Conservation (phyloP, 2,329 filamentous ascomycete genomes). For the Pezicula neosporulosa region DNA sequence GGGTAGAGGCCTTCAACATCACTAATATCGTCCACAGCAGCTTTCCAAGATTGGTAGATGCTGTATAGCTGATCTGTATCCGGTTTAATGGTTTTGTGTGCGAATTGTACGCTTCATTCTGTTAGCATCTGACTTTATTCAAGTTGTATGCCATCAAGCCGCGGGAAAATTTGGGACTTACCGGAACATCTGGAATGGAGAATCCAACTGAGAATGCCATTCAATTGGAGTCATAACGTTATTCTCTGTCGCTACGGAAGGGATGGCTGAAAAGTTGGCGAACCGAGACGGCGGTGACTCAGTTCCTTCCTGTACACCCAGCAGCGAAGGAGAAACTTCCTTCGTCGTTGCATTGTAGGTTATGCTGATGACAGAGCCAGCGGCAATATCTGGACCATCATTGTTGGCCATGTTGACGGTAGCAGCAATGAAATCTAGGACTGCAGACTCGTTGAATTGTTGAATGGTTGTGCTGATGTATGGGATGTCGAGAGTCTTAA, state of each 20-base stretch:
- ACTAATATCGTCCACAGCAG: conserved; percentile 26
- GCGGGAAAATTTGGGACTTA: conserved; percentile 12
- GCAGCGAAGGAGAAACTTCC: conserved; percentile 1
- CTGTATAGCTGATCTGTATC: conserved; percentile 26
- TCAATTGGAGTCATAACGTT: conserved; percentile 4
- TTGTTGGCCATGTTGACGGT: conserved; percentile 6
- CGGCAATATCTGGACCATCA: conserved; percentile 5
- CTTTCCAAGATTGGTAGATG: conserved; percentile 33
- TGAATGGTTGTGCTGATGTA: conserved; percentile 10
- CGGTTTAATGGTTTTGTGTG: conserved; percentile 33
- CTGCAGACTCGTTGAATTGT: conserved; percentile 2
- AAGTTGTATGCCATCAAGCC: conserved; percentile 15
- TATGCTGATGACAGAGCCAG: conserved; percentile 7
- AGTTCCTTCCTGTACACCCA: conserved; percentile 12
- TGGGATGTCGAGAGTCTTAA: conserved; percentile 23
- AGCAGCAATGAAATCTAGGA: conserved; percentile 8
- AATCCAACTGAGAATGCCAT: conserved; percentile 8
- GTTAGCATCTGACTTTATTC: conserved; percentile 20
- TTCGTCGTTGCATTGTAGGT: conserved; percentile 10
- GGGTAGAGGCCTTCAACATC: conserved; percentile 34
- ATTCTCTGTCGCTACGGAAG: neutral
- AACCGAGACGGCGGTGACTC: conserved; percentile 8
- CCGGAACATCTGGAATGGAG: conserved; percentile 11
- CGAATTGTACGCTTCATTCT: conserved; percentile 23
- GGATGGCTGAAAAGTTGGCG: conserved; percentile 12